Evolutionary conservation across 768 basidiomycete species (phyloP).

Genomic region (Mycena belliarum): DNA sequence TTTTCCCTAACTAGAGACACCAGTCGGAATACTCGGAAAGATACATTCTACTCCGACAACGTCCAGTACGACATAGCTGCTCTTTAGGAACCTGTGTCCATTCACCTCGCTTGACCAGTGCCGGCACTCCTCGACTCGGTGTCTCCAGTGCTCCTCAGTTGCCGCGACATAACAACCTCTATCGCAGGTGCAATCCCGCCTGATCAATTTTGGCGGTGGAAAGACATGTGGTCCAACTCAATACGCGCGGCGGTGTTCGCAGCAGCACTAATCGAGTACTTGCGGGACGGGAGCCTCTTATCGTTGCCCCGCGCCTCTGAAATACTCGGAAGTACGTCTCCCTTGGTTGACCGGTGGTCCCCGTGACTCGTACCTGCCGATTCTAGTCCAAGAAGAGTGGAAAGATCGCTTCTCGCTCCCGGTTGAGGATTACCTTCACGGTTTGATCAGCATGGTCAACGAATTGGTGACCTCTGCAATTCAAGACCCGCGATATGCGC

Average conservation of each 20-base stretch:
- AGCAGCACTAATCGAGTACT: conserved; percentile 65
- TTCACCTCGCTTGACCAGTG: conserved; percentile 46
- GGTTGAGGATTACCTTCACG: conserved; percentile 82
- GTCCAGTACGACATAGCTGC: conserved; percentile 46
- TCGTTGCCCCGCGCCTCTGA: conserved; percentile 53
- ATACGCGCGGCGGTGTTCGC: conserved; percentile 67
- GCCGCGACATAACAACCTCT: conserved; percentile 46
- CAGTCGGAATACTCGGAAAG: conserved; percentile 70
- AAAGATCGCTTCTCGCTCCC: conserved; percentile 61
- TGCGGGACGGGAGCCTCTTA: conserved; percentile 58
- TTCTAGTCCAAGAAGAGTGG: conserved; percentile 69
- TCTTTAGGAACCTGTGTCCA: conserved; percentile 8
- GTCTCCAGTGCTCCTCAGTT: conserved; percentile 56
- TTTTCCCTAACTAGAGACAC: background rate
- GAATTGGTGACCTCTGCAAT: conserved; percentile 57
- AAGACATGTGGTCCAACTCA: conserved; percentile 78
- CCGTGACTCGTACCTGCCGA: background rate
- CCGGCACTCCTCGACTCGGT: conserved; percentile 58
- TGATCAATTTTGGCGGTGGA: conserved; percentile 83
- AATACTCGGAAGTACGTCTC: conserved; percentile 64
- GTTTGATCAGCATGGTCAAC: conserved; percentile 75
- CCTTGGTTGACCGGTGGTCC: background rate
- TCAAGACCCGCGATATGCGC: background rate
- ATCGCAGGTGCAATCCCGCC: conserved; percentile 64
- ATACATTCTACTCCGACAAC: conserved; percentile 72